Evolutionary conservation across 2,329 filamentous ascomycete species (phyloP), one percentile per base, ranked within the genome.

Genomic region (Cordyceps cateniannulata): DNA sequence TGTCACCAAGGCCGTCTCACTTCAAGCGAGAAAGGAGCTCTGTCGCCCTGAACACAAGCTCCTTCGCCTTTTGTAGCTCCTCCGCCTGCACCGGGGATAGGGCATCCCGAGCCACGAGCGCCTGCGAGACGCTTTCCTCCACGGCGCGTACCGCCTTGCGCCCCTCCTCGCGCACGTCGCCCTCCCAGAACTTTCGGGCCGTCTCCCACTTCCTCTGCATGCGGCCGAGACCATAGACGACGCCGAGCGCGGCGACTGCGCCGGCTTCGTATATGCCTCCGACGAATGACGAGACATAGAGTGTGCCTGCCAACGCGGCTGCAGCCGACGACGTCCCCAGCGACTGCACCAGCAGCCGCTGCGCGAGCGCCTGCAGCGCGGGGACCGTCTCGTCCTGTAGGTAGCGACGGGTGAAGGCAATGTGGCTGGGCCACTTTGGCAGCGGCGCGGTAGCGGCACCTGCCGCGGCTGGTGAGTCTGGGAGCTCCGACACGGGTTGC

Each of bases 341-440:
- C 0, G 90, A 89, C 68, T 92, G 86, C 5, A 96, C 71, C 5
- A 96, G 85, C 2, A 93, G 82, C 61, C 81, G 84, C 72, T 93
- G 89, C 1, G 88, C 88, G 0, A 91, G 77, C 1, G 88, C 85
- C 68, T 91, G 89, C 3, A 93, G 77, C 1, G 86, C 84, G 2
- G 88, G 87, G 2, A 92, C 81, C 0, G 87, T 90, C 62, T 84
- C 80, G n/a, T 79, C 75, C 47, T 86, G 79, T 2, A 92, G 81
- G 64, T 85, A 85, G 40, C 81, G 77, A n/a, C 92, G 85, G 8
- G 87, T 86, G 27, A 83, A 80, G 16, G 88, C 79, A 62, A 97
- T 93, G 62, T 91, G 85, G 2, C 84, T 81, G 1, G 88, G 90
- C 91, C 90, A 96, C 27, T 81, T 83, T 6, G 68, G 61, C n/a